Evolutionary conservation across 192 early-diverging fungal species (phyloP).

Genomic region (Umbelopsis vinacea): DNA sequence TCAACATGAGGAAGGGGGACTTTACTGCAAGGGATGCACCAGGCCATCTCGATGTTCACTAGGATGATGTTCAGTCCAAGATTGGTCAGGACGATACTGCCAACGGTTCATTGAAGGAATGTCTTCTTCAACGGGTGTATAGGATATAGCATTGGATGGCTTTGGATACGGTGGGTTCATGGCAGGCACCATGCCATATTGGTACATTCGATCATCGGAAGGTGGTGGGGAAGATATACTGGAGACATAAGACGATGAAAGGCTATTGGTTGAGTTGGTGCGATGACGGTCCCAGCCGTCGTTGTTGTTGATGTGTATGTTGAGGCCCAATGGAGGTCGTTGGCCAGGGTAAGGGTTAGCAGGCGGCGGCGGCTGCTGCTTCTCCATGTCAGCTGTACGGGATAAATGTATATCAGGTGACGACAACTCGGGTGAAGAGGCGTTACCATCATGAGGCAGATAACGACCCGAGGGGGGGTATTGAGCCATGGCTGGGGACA

Average conservation of each 20-base stretch:
- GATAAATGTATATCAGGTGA: slow-evolving; percentile 8
- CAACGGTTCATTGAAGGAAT: slow-evolving; percentile 17
- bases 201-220: slow-evolving; percentile 14
- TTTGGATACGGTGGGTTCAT: slow-evolving; percentile 1
- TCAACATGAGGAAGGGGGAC: slow-evolving; percentile 2
- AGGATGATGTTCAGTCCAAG: background rate
- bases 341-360: background rate
- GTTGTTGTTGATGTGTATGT: slow-evolving; percentile 15
- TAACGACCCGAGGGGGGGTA: slow-evolving; percentile 13
- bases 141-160: background rate
- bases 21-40: slow-evolving; percentile 21
- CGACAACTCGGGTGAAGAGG: slow-evolving; percentile 13
- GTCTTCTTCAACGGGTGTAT: slow-evolving; percentile 12
- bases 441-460: background rate
- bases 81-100: slow-evolving; percentile 14
- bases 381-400: background rate
- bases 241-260: slow-evolving; percentile 15
- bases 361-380: background rate
- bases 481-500: slow-evolving; percentile 14
- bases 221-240: slow-evolving; percentile 2
- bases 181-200: slow-evolving; percentile 11
- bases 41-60: slow-evolving; percentile 17
- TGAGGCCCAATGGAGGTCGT: slow-evolving; percentile 16
- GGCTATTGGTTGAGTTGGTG: slow-evolving; percentile 13
- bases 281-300: slow-evolving; percentile 24